These are phyloP conservation scores for Plicaturopsis crispa DNA, from an alignment of 768 basidiomycete species.

Conservation along the genomic window DNA sequence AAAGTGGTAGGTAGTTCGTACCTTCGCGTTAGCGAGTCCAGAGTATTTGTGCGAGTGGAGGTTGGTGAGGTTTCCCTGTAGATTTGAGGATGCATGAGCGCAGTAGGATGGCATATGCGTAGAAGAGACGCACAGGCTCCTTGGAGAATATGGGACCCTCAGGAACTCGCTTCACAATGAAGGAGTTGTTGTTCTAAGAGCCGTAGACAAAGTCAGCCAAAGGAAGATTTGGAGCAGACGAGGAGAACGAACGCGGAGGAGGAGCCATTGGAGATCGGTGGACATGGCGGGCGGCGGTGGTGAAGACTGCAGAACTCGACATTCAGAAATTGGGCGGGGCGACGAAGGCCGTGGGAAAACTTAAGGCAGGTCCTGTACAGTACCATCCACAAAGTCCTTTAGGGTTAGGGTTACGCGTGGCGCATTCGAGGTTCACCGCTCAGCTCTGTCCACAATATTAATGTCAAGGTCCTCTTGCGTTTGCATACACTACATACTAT, in stretches of 20 bases:
- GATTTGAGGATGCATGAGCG: slow-evolving; percentile 10
- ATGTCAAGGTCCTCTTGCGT: too few species aligned
- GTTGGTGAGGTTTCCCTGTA: slow-evolving; percentile 79
- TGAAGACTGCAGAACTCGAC: too few species aligned
- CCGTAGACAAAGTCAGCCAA: slow-evolving; percentile 4
- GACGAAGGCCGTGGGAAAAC: too few species aligned
- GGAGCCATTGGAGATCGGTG: slow-evolving; percentile 89
- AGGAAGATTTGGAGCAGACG: not conserved
- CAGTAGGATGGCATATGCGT: not conserved
- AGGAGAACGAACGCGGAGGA: slow-evolving; percentile 64
- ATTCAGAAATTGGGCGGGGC: too few species aligned
- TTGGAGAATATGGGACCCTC: slow-evolving; percentile 78
- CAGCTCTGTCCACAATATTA: too few species aligned
- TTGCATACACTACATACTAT: too few species aligned
- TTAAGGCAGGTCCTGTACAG: too few species aligned
- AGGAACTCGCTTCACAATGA: slow-evolving; percentile 68
- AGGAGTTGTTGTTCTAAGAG: slow-evolving; percentile 72
- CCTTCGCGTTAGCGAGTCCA: slow-evolving; percentile 81
- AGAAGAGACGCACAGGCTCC: slow-evolving; percentile 57
- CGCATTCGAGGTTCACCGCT: too few species aligned
- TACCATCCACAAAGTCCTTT: too few species aligned
- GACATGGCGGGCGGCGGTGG: slow-evolving; percentile 51
- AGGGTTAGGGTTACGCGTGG: too few species aligned
- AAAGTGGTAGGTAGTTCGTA: slow-evolving; percentile 17
- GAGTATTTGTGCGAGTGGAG: slow-evolving; percentile 91